Evolutionary conservation across 108 stramenopile genomes (phyloP), one percentile per base, ranked within the genome.

Genomic region (Skeletonema tropicum): DNA sequence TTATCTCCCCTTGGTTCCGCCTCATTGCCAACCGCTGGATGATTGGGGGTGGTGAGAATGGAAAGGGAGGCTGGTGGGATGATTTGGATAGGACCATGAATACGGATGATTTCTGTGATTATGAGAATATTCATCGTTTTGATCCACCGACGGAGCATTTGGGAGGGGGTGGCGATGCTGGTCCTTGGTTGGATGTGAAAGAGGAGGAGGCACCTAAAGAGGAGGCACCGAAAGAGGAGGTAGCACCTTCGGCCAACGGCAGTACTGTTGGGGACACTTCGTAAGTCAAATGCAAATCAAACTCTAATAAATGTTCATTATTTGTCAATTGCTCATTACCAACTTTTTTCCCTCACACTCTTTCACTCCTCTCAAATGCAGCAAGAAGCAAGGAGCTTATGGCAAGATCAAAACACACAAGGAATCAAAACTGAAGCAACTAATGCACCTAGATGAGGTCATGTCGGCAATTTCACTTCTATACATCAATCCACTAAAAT

Each of bases 381-480:
- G 90, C 70, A 92, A 93, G 77, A 99, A 99, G 75, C 99, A 99
- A 87, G 99, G 99, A 25, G 98, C 97, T 23, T 99, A 99, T 74
- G 99, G 99, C 26, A 97, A 97, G 71, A 79, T 99, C 58, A 90
- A 90, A 73, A 96, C 86, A 17, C 92, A 95, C 86, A 93, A 94
- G 78, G 93, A 96, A 70, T 89, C 93, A 13, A 89, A 85, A 70
- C 57, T 98, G 21, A 71, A 66, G 13, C 98, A 99, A 84, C 74
- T 99, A 21, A 38, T 80, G 45, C 95, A 92, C 57, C 4, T 97
- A 23, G 92, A 96, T 70, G 98, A 99, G 85, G 92, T 99, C 17
- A 88, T 84, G 57, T 83, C 96, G 3, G 97, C 94, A 7, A 30
- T 97, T 46, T 70, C 72, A 31, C 86, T 95, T 46, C 74, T 98